Evolutionary conservation across 352 stramenopile species (phyloP).

Genomic region (Labyrinthula sp.): DNA sequence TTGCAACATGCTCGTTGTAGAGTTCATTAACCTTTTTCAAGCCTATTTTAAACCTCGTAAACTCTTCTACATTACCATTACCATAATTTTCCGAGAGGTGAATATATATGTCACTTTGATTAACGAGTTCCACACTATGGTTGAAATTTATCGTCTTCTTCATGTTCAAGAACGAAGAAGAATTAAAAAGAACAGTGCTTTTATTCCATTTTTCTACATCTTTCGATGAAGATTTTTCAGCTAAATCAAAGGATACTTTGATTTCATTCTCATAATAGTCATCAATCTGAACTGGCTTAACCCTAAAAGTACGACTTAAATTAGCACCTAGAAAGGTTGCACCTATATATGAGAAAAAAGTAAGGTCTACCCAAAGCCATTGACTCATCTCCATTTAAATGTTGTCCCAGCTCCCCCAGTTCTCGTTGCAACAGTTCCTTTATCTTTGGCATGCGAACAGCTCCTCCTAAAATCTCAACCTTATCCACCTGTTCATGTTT

Average conservation of each 20-base stretch:
- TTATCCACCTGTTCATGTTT: no score
- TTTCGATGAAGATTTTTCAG: not conserved
- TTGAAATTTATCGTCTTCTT: constrained; percentile 84
- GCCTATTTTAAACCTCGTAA: constrained; percentile 59
- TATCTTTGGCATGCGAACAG: constrained; percentile 77
- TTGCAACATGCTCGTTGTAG: no score
- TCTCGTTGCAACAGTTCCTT: constrained; percentile 54
- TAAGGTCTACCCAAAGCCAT: constrained; percentile 87
- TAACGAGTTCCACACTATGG: constrained; percentile 64
- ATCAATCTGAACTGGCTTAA: constrained; percentile 74
- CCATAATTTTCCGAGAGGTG: constrained; percentile 47
- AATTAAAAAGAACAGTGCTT: constrained; percentile 65
- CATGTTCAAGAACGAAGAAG: constrained; percentile 50
- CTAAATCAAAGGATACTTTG: constrained; percentile 44
- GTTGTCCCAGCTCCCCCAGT: constrained; percentile 66
- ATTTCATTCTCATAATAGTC: constrained; percentile 69
- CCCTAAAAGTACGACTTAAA: constrained; percentile 76
- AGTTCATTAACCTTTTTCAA: constrained; percentile 60
- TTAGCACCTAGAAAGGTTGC: constrained; percentile 83
- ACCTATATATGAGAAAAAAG: no score
- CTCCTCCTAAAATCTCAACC: constrained; percentile 86
- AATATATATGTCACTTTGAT: constrained; percentile 69
- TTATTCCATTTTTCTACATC: constrained; percentile 57
- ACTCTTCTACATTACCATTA: constrained; percentile 55
- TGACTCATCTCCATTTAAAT: constrained; percentile 92